Evolutionary conservation across 345 rosid species (phyloP).

Genomic region (Eucalyptus virginea): DNA sequence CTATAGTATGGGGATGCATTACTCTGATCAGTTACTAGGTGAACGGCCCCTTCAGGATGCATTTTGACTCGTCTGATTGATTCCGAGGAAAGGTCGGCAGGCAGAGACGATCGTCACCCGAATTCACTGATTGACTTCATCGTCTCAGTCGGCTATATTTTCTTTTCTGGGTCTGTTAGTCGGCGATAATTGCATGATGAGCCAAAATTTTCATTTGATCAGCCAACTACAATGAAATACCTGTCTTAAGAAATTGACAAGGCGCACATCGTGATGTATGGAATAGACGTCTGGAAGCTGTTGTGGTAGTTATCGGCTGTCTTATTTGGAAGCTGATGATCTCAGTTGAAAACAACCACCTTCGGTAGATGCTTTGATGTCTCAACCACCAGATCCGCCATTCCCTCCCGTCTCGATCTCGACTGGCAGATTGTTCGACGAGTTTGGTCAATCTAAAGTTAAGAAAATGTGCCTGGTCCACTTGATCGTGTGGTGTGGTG

Average conservation of each 20-base stretch:
- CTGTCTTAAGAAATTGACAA: background rate
- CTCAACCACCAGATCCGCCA: background rate
- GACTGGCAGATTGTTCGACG: background rate
- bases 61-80: background rate
- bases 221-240: background rate
- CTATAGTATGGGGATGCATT: background rate
- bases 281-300: background rate
- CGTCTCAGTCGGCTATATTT: background rate
- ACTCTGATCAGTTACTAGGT: background rate
- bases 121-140: background rate
- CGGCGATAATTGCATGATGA: background rate
- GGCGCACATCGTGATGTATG: background rate
- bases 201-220: background rate
- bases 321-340: background rate
- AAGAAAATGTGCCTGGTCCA: background rate
- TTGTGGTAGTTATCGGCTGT: background rate
- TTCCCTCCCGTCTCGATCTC: background rate
- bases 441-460: background rate
- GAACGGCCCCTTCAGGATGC: background rate
- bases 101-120: background rate
- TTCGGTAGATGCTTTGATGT: background rate
- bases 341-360: background rate
- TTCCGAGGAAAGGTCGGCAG: background rate
- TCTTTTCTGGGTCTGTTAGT: background rate
- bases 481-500: background rate